Conservation (phyloP, 1,284 basidiomycete species). For the Cerrena zonata region DNA sequence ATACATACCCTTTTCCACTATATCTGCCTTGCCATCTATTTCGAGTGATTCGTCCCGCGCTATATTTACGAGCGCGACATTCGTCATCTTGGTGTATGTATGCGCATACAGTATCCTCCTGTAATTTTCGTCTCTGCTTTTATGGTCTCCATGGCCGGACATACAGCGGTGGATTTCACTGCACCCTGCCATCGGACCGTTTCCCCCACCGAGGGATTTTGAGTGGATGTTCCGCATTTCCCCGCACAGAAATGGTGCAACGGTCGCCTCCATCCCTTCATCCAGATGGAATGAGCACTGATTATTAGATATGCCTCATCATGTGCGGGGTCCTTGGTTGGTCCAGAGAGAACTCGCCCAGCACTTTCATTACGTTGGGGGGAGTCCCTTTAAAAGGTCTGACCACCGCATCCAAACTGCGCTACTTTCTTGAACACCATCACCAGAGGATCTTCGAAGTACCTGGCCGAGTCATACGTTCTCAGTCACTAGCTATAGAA, state of each 20-base stretch:
- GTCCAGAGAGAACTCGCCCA: background rate
- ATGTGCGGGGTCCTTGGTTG: background rate
- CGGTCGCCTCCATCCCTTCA: background rate
- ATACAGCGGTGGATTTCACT: background rate
- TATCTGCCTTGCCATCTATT: background rate
- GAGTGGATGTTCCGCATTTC: slow-evolving; percentile 1
- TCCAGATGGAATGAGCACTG: background rate
- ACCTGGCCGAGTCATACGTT: background rate
- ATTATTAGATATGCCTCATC: background rate
- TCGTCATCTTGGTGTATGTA: background rate
- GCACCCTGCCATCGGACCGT: background rate
- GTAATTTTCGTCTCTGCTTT: background rate
- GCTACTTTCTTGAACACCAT: background rate
- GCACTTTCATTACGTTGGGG: background rate
- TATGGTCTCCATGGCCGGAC: background rate
- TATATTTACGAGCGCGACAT: background rate
- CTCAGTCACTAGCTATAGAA: too few species aligned
- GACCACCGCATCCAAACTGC: background rate
- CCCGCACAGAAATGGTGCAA: background rate
- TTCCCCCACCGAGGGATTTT: background rate
- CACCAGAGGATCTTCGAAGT: background rate
- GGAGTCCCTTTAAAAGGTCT: background rate
- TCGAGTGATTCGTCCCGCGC: background rate
- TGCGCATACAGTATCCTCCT: background rate
- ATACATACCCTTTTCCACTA: too few species aligned